Evolutionary conservation across 768 basidiomycete species (phyloP), one percentile per base, ranked within the genome.

Genomic region (Boletus fagicola): DNA sequence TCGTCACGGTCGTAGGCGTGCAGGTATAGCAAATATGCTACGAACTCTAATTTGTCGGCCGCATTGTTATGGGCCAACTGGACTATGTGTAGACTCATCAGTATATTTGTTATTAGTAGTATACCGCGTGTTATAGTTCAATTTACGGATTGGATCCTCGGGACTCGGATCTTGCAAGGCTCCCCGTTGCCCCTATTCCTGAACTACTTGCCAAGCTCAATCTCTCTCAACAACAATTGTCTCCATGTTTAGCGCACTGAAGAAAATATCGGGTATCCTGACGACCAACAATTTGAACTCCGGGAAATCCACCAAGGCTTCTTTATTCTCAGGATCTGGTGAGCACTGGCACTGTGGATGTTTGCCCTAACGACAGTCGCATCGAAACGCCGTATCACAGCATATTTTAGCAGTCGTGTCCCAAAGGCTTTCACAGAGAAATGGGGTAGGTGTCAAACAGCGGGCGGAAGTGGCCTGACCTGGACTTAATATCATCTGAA

Each of bases 381-480:
- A 44, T 28, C 20, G 36, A 46, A 51, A 40, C 22, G 11, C 28
- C 15, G 10, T 13, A 45, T 58, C 20, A 16, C 42, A 71, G 70
- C 70, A 10, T 73, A 69, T 52, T 71, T 71, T 46, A 71, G 70
- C 47, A 62, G 56, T 12, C 60, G 49, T 4, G 70, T 71, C 7
- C 68, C 72, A 28, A 62, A 42, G 1, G 8, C 40, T 18, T n/a
- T 65, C 16, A 54, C 35, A 22, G 58, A 73, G 24, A 50, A 51
- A 58, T 71, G 70, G 70, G 57, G 70, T 67, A 40, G 16, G 72
- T 60, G 8, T 39, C 12, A 0, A 45, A 7, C 18, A 16, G 30
- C 18, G 8, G 4, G 4, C 13, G 7, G n/a, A 40, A 18, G 24
- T 35, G 6, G 10, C 22, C 5, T n/a, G 11, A 38, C 24, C 10